A percentile compares a stretch with the other conserved stretches of the same genome.
phyloP scores from a whole-genome alignment of 2,329 filamentous ascomycete species.

The Fusarium cicatricum region DNA sequence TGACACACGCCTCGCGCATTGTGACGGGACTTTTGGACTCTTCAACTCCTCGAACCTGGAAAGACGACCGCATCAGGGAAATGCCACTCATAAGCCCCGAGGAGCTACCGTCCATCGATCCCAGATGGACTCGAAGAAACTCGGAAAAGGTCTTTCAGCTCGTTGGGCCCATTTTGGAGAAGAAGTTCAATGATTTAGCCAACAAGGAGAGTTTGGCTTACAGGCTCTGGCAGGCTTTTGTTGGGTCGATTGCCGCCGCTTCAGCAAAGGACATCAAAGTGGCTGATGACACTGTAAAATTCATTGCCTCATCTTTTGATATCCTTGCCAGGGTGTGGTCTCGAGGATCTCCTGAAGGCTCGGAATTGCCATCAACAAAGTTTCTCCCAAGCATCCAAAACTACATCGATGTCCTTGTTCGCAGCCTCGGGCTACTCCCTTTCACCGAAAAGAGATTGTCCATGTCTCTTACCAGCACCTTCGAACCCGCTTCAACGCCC shows the following conservation, averaged over 20 bases:
- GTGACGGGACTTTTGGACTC: conserved; percentile 74
- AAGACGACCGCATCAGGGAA: conserved; percentile 74
- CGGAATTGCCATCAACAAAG: conserved; percentile 55
- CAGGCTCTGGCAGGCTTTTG: conserved; percentile 68
- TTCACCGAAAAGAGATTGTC: conserved; percentile 69
- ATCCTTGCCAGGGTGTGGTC: conserved; percentile 75
- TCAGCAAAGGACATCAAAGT: conserved; percentile 89
- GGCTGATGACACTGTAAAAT: conserved; percentile 81
- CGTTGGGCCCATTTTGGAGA: conserved; percentile 67
- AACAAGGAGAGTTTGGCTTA: conserved; percentile 62
- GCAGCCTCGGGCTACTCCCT: conserved; percentile 64
- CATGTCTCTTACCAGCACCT: conserved; percentile 61
- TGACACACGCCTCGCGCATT: conserved; percentile 71
- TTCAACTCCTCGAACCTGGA: conserved; percentile 71
- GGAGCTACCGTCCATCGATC: conserved; percentile 85
- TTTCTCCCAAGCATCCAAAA: conserved; percentile 64
- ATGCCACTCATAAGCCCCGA: conserved; percentile 65
- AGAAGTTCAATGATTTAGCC: conserved; percentile 68
- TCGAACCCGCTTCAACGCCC: conserved; percentile 72
- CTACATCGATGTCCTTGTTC: conserved; percentile 58
- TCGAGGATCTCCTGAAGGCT: conserved; percentile 47
- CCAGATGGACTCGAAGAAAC: conserved; percentile 86
- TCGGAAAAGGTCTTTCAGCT: conserved; percentile 70
- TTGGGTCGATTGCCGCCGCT: conserved; percentile 70
- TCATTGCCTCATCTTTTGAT: conserved; percentile 76